phyloP scores from a whole-genome alignment of 2,329 filamentous ascomycete species.

The Chaetothyriales sp. region DNA sequence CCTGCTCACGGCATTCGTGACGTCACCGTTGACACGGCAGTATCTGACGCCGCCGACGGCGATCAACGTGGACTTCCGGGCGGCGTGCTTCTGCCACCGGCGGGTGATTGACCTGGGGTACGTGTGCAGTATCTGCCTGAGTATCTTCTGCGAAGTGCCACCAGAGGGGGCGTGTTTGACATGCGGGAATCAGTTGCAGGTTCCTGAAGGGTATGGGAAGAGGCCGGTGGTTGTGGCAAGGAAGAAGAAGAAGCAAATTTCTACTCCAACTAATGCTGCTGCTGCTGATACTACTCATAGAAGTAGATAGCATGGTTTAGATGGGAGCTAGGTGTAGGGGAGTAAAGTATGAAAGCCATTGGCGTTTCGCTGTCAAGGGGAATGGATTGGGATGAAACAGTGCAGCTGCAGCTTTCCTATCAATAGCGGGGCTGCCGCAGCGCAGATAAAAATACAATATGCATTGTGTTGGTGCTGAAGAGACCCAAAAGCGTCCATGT shows the following conservation, averaged over 20 bases:
- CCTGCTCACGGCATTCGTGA: conserved; percentile 85
- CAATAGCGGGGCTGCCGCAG: neutral
- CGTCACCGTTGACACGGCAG: conserved; percentile 50
- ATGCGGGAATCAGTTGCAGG: conserved; percentile 63
- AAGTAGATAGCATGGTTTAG: neutral
- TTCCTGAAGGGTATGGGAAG: conserved; percentile 56
- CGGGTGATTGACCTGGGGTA: conserved; percentile 83
- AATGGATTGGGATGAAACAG: neutral
- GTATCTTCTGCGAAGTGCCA: conserved; percentile 67
- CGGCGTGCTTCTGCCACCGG: conserved; percentile 96
- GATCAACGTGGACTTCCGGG: conserved; percentile 84
- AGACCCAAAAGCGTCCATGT: neutral
- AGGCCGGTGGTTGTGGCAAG: conserved; percentile 34
- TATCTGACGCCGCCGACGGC: conserved; percentile 64
- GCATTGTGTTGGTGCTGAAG: neutral
- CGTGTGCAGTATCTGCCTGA: conserved; percentile 91
- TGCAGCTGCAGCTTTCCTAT: neutral
- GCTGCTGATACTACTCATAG: neutral
- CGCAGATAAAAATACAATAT: neutral
- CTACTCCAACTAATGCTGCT: neutral
- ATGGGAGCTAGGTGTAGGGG: too few relatives aligned
- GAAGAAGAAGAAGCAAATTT: conserved; percentile 57
- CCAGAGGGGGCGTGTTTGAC: conserved; percentile 61
- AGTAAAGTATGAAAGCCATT: neutral
- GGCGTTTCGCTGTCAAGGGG: too few relatives aligned